A percentile compares a stretch with the other conserved stretches of the same genome.
Conservation (phyloP, 306 rosid species). For the Comarum palustre region DNA sequence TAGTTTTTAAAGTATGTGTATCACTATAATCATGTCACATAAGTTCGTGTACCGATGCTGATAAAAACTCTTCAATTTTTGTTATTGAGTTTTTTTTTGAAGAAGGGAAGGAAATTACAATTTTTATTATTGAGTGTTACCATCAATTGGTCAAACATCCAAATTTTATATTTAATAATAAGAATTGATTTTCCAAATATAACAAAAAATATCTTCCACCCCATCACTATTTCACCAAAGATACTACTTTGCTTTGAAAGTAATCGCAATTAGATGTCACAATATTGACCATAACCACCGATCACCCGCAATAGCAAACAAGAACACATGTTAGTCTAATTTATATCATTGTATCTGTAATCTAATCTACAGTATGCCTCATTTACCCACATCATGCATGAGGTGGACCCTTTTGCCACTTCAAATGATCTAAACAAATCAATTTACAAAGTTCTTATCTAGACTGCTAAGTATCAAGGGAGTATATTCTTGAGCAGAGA, state of each 20-base stretch:
- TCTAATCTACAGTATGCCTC: not conserved
- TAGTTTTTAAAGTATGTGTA: too few species aligned
- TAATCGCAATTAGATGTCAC: not conserved
- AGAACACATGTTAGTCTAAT: not conserved
- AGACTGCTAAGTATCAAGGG: too few species aligned
- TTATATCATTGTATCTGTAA: not conserved
- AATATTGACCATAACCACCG: not conserved
- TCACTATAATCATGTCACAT: too few species aligned
- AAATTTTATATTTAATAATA: not conserved
- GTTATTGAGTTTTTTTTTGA: too few species aligned
- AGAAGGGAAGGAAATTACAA: too few species aligned
- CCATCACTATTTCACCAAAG: not conserved
- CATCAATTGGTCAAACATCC: not conserved
- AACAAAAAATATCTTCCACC: too few species aligned
- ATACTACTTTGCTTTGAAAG: not conserved
- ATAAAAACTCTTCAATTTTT: too few species aligned
- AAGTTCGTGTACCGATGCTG: too few species aligned
- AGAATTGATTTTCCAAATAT: not conserved
- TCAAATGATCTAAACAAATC: not conserved
- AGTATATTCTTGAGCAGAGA: too few species aligned
- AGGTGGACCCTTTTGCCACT: not conserved
- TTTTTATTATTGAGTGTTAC: constrained; percentile 1
- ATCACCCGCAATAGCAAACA: not conserved
- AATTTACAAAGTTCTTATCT: too few species aligned
- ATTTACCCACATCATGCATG: not conserved